Evolutionary conservation across 345 rosid genomes (phyloP), one percentile per base, ranked within the genome.

Genomic region (Pistacia atlantica): DNA sequence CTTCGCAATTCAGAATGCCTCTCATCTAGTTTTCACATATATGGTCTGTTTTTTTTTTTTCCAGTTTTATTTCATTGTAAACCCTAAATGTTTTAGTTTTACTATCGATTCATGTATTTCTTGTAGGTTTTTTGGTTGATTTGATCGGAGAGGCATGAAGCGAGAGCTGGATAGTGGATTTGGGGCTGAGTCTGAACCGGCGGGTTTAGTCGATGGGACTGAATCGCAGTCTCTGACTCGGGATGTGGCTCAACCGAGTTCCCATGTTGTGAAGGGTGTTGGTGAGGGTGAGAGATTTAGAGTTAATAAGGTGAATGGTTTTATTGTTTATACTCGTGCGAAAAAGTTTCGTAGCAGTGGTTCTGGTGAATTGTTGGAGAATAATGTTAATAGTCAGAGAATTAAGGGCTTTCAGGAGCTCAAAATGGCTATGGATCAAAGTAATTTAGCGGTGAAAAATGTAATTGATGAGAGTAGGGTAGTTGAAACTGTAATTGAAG

Each of bases 281-380:
- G 81, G 67, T 73, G 71, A 88, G 16, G 80, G 80, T 80, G 91
- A 91, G 87, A 83, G 94, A 72, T 78, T 86, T 73, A 93, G 85
- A 80, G 82, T 81, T 76, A 83, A 85, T 70, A 78, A 88, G 73
- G 91, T 89, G 42, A 90, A 90, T 89, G 92, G 97, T 67, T 82
- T 79, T 63, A 88, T 91, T 67, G 98, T 95, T 62, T 95, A 95
- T 68, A 86, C 92, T 71, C 88, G 98, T 79, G 81, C 82, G 64
- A 87, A 81, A 74, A 90, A 77, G 80, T 70, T 75, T 69, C 72
- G 80, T 71, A 71, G 77, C 51, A 66, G 79, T 42, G 71, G 71
- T 65, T 45, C 65, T 78, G 80, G 65, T 74, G 76, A 54, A 48
- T 75, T 82, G 49, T 72, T 25, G 51, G 85, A 73, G 59, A 51